Percentiles rank a stretch among this genome's conserved stretches.
These are phyloP conservation scores for Aspergillus sp. DNA, from an alignment of 2,329 filamentous ascomycete genomes.

Conservation along the genomic window DNA sequence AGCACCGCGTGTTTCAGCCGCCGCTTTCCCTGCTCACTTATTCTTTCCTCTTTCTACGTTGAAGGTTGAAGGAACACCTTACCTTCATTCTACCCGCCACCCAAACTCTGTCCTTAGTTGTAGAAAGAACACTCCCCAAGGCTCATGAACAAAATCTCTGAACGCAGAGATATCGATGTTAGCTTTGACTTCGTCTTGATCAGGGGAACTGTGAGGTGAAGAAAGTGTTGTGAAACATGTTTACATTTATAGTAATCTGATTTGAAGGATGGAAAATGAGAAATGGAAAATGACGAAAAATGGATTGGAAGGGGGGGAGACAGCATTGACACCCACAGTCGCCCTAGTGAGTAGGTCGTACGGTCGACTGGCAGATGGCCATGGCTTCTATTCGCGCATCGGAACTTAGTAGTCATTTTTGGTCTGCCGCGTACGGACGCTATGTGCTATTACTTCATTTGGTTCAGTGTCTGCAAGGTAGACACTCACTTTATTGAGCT, in stretches of 20 bases:
- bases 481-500: background rate
- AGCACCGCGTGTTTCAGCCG: background rate
- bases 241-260: no score
- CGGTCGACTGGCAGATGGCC: background rate
- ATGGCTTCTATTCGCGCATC: slow-evolving; percentile 1
- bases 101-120: background rate
- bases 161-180: background rate
- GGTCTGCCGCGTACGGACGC: background rate
- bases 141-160: no score
- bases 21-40: background rate
- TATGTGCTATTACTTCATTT: background rate
- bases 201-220: background rate
- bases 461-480: background rate
- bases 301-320: background rate
- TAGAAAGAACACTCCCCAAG: background rate
- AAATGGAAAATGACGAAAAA: background rate
- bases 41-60: background rate
- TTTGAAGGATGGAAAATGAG: no score
- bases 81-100: background rate
- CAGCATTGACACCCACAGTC: background rate
- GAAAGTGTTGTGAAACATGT: background rate
- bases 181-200: background rate
- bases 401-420: background rate
- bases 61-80: background rate
- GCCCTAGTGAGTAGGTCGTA: background rate